Percentiles rank a stretch among this genome's conserved stretches.
Evolutionary conservation across 1,139 yeast genomes (phyloP).

Genomic region (Nakaseomyces glabratus): DNA sequence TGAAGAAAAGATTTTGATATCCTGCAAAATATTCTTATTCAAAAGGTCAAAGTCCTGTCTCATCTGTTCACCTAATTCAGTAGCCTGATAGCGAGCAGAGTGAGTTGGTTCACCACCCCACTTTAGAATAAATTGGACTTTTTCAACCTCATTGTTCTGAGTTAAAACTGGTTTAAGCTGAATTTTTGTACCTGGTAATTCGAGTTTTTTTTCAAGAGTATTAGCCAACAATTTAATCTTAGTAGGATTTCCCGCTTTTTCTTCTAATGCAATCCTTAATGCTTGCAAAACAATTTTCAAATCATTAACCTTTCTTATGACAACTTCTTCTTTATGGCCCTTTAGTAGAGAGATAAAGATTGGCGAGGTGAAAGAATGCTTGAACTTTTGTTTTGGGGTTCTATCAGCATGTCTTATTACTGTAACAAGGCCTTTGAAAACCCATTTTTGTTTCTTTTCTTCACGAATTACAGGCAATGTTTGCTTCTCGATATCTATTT

Average conservation of each 20-base stretch:
- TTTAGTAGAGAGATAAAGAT: constrained; percentile 78
- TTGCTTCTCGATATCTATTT: constrained; percentile 38
- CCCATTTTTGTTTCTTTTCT: constrained; percentile 93
- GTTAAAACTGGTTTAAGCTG: constrained; percentile 85
- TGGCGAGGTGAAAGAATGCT: constrained; percentile 85
- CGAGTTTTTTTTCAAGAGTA: constrained; percentile 82
- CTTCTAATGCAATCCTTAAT: constrained; percentile 70
- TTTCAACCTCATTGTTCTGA: constrained; percentile 69
- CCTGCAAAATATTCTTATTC: constrained; percentile 68
- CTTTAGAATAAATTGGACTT: constrained; percentile 88
- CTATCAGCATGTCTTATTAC: constrained; percentile 97
- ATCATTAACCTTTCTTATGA: constrained; percentile 82
- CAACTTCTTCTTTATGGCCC: constrained; percentile 94
- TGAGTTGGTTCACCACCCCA: constrained; percentile 99
- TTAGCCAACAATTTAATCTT: constrained; percentile 68
- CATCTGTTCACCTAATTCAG: constrained; percentile 90
- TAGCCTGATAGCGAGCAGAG: constrained; percentile 89
- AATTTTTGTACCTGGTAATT: constrained; percentile 91
- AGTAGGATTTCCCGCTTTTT: constrained; percentile 66
- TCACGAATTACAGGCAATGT: constrained; percentile 35
- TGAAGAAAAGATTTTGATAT: constrained; percentile 81
- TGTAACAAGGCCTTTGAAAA: constrained; percentile 82
- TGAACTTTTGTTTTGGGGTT: constrained; percentile 97
- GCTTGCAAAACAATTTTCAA: constrained; percentile 79
- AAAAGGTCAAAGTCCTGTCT: constrained; percentile 84